Base-by-base conservation (phyloP, 352 stramenopile species). In the Achlya hypogyna region DNA sequence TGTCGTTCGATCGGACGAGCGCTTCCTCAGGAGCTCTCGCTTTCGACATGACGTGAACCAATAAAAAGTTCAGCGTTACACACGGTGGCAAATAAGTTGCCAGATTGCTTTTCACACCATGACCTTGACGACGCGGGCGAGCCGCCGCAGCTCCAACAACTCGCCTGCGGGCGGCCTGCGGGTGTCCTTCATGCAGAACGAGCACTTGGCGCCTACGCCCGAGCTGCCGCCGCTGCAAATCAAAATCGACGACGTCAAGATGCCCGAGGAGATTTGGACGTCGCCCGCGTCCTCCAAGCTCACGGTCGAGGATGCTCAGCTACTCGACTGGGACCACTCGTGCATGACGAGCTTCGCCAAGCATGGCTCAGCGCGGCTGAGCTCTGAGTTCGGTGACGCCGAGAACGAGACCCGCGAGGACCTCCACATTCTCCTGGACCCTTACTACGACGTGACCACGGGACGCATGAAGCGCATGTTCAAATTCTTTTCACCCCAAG, bases 401-500 rank as follows among this genome's bases (percentile, higher is more conserved):
- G 60, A 67, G n/a, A 16, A 25, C 29, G 59, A 65, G 14, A 10
- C 28, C 22, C 29, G 59, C 16, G 60, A 67, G 18, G 60, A 67
- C 27, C 23, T 67, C n/a, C 12, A n/a, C 31, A 49, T 67, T 10
- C 74, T 94, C 18, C 87, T 90, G 80, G 85, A 94, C 29, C 83
- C 85, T 40, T 89, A 90, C 69, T 92, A 91, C 56, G 85, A 94
- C 47, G 81, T 94, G 54, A 94, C 82, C 20, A 86, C 42, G 14
- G 47, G 42, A 4, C 45, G 60, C 27, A 25, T 67, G 34, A 35
- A 43, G n/a, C 60, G 60, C 20, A 45, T 67, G 42, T 67, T 67
- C 43, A n/a, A 45, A 14, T 49, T 58, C 43, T 67, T 67, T 16
- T 28, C 38, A 1, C 60, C 60, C 32, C n/a, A 67, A 38, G 60